Evolutionary conservation across 1,139 yeast species (phyloP).

Genomic region (Suhomyces guaymorum): DNA sequence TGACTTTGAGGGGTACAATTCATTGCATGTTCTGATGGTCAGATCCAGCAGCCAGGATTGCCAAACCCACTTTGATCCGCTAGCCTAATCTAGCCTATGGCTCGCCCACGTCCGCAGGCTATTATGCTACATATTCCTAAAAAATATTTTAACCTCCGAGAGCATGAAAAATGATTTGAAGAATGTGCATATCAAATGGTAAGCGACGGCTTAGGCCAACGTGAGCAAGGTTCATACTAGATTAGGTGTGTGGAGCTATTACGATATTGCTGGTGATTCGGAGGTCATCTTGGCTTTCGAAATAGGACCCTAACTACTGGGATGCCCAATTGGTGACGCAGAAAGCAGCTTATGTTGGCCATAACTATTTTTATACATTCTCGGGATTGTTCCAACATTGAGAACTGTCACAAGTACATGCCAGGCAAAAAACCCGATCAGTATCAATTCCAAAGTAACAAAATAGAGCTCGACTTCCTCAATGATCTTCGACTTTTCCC

Average conservation of each 20-base stretch:
- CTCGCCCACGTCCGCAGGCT: slow-evolving; percentile 5
- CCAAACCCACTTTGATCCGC: not conserved
- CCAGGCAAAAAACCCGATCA: too few relatives aligned
- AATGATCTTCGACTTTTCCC: too few relatives aligned
- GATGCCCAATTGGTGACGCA: too few relatives aligned
- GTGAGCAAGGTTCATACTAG: not conserved
- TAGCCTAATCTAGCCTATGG: slow-evolving; percentile 11
- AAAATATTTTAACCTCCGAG: slow-evolving; percentile 8
- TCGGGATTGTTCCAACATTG: slow-evolving; percentile 8
- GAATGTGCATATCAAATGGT: slow-evolving; percentile 7
- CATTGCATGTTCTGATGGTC: not conserved
- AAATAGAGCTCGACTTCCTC: too few relatives aligned
- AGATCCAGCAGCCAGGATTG: not conserved
- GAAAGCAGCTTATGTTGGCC: slow-evolving; percentile 1
- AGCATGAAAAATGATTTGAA: slow-evolving; percentile 7
- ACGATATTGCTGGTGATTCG: too few relatives aligned
- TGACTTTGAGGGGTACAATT: too few relatives aligned
- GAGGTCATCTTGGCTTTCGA: too few relatives aligned
- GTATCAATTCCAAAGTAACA: too few relatives aligned
- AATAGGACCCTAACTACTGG: too few relatives aligned
- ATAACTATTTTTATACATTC: slow-evolving; percentile 7
- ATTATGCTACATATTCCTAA: slow-evolving; percentile 8
- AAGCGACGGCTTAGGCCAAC: slow-evolving; percentile 1
- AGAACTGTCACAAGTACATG: slow-evolving; percentile 11
- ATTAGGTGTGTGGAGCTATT: too few relatives aligned